A percentile compares a stretch with the other conserved stretches of the same genome.
Conservation (phyloP, 2,329 filamentous ascomycete genomes). For the Alternaria gansuensis region DNA sequence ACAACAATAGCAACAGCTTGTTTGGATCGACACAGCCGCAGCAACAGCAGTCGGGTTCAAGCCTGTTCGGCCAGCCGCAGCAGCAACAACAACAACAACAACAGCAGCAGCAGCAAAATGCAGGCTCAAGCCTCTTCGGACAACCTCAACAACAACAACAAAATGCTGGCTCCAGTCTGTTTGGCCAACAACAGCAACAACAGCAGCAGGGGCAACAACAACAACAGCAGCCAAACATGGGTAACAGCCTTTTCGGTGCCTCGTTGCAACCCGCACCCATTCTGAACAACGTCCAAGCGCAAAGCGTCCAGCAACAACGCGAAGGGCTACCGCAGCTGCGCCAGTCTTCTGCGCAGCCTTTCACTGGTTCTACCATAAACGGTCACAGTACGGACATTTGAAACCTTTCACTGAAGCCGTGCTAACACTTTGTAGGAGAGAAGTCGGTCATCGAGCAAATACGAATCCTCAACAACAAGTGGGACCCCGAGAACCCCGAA, state of each 20-base stretch:
- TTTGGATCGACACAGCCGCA: conserved; percentile 31
- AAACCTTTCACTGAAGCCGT: not conserved
- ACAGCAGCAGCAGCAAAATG: conserved; percentile 41
- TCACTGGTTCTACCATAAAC: conserved; percentile 37
- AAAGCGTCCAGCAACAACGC: conserved; percentile 51
- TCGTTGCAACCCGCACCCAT: conserved; percentile 44
- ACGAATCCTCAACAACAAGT: conserved; percentile 73
- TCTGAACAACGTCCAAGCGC: conserved; percentile 40
- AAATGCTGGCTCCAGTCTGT: conserved; percentile 52
- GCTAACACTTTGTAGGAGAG: conserved; percentile 61
- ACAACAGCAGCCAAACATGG: conserved; percentile 53
- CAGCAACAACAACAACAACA: conserved; percentile 26
- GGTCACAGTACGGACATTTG: conserved; percentile 40
- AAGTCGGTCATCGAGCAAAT: conserved; percentile 81
- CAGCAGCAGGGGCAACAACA: conserved; percentile 49
- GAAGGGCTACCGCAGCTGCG: conserved; percentile 49
- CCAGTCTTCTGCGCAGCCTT: conserved; percentile 42
- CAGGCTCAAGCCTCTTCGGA: conserved; percentile 52
- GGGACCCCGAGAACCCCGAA: conserved; percentile 72
- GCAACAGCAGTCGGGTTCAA: conserved; percentile 14
- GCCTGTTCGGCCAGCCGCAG: conserved; percentile 37
- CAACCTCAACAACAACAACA: conserved; percentile 51
- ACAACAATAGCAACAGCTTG: conserved; percentile 34
- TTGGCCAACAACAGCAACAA: conserved; percentile 45
- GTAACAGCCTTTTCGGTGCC: conserved; percentile 53